These are phyloP conservation scores for Globisporangium paddicum DNA, from an alignment of 352 stramenopile species.

Conservation along the genomic window DNA sequence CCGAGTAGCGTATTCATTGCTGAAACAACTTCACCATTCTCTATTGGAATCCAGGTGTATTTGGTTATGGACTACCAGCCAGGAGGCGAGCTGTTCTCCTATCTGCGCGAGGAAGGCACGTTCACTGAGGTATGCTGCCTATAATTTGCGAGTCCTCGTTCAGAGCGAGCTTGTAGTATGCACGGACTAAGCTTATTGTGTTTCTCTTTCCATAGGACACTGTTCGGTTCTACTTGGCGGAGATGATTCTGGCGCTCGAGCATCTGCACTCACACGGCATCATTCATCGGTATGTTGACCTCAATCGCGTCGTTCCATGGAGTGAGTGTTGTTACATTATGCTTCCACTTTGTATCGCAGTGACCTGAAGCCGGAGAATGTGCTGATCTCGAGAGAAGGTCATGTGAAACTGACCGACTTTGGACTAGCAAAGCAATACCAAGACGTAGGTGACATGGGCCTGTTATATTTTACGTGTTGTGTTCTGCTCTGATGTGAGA, in stretches of 20 bases:
- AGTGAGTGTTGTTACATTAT: background rate
- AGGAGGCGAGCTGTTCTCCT: constrained; percentile 78
- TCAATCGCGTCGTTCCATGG: background rate
- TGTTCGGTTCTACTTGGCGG: constrained; percentile 73
- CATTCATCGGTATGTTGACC: constrained; percentile 59
- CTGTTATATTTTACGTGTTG: background rate
- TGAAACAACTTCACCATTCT: background rate
- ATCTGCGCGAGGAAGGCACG: constrained; percentile 56
- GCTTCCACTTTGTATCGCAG: constrained; percentile 14
- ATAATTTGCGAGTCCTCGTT: background rate
- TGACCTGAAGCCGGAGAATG: constrained; percentile 91
- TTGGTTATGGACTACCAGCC: constrained; percentile 79
- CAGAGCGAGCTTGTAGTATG: background rate
- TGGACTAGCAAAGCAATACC: constrained; percentile 75
- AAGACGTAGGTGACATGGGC: constrained; percentile 23
- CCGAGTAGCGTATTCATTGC: too few relatives aligned
- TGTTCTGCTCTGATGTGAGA: background rate
- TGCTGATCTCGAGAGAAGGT: constrained; percentile 87
- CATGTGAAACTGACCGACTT: constrained; percentile 92
- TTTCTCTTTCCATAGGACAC: constrained; percentile 30
- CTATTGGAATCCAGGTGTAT: constrained; percentile 36
- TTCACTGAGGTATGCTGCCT: constrained; percentile 47
- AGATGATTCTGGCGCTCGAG: constrained; percentile 82
- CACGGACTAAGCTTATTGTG: background rate
- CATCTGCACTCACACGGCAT: constrained; percentile 79